Evolutionary conservation across 192 early-diverging fungal species (phyloP).

Genomic region (Coemansia biformis): DNA sequence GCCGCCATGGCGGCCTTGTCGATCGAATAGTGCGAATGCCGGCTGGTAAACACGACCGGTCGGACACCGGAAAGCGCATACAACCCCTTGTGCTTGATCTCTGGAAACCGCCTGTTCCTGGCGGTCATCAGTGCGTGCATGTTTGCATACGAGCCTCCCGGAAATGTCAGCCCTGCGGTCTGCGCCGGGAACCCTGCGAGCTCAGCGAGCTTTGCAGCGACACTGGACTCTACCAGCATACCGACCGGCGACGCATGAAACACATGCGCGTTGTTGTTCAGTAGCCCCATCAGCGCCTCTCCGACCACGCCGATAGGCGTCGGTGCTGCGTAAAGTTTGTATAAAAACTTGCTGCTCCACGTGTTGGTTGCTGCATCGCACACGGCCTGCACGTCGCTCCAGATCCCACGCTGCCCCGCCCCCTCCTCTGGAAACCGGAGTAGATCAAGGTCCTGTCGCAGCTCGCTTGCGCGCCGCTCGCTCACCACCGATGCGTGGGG

Average conservation of each 20-base stretch:
- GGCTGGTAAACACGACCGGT: slow-evolving; percentile 65
- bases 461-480: not conserved
- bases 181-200: slow-evolving; percentile 25
- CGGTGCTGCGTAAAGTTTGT: slow-evolving; percentile 75
- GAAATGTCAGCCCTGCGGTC: slow-evolving; percentile 61
- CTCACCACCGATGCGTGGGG: not conserved
- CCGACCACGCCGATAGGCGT: slow-evolving; percentile 68
- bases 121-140: slow-evolving; percentile 71
- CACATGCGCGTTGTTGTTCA: slow-evolving; percentile 79
- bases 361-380: slow-evolving; percentile 32
- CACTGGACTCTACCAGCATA: slow-evolving; percentile 63
- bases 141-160: slow-evolving; percentile 74
- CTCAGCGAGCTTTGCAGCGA: slow-evolving; percentile 41
- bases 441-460: not conserved
- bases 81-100: slow-evolving; percentile 55
- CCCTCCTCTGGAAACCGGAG: slow-evolving; percentile 8
- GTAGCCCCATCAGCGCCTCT: slow-evolving; percentile 61
- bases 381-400: slow-evolving; percentile 29
- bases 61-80: slow-evolving; percentile 15
- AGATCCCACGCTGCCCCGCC: slow-evolving; percentile 11
- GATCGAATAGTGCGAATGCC: slow-evolving; percentile 69
- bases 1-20: slow-evolving; percentile 66
- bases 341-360: slow-evolving; percentile 71
- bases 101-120: slow-evolving; percentile 60
- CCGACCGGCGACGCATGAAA: slow-evolving; percentile 67